These are phyloP conservation scores for Besnoitia besnoiti DNA, from an alignment of 169 alveolate species.

Conservation along the genomic window DNA sequence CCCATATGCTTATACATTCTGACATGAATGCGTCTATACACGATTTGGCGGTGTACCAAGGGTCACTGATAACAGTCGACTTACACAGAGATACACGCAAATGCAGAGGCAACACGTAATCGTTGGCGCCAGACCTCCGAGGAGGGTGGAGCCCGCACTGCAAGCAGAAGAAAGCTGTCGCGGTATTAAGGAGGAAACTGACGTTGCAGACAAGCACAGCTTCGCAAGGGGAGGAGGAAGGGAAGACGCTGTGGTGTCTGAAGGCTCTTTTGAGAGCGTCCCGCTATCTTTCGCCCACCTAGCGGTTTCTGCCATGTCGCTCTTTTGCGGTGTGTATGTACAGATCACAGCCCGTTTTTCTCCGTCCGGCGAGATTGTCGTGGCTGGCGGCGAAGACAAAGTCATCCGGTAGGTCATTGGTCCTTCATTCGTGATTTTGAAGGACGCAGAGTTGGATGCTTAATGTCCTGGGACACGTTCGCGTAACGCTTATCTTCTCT, in stretches of 20 bases:
- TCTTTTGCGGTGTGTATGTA: neutral
- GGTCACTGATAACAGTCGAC: no score
- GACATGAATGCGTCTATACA: no score
- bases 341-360: conserved; percentile 62
- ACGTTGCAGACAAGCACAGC: no score
- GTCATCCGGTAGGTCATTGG: neutral
- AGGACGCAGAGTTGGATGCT: neutral
- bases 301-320: neutral
- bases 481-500: neutral
- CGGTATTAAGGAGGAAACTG: no score
- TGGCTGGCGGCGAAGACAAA: conserved; percentile 56
- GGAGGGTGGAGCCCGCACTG: no score
- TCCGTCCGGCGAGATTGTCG: conserved; percentile 47
- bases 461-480: neutral
- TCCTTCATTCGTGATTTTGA: neutral
- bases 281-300: neutral
- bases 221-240: no score
- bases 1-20: no score
- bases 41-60: no score
- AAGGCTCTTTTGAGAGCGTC: neutral
- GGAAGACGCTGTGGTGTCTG: neutral
- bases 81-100: no score
- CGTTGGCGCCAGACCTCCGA: no score
- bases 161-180: no score
- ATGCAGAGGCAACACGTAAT: no score